Percentiles rank a stretch among this genome's conserved stretches.
Conservation (phyloP, 441 rosid species). For the Gossypium davidsonii region DNA sequence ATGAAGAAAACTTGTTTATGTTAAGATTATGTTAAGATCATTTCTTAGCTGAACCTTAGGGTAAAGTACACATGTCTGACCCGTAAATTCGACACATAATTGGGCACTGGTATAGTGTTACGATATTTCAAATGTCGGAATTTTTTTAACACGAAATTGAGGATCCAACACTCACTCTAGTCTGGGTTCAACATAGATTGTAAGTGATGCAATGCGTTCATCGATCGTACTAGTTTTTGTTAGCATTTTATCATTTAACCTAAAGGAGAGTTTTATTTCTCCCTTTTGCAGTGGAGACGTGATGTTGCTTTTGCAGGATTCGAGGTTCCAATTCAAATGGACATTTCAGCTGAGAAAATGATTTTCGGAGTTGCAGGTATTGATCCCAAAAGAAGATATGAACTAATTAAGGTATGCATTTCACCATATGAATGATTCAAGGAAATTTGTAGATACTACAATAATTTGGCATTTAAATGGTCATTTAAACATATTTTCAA, state of each 20-base stretch:
- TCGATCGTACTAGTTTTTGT: neutral
- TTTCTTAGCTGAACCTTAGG: neutral
- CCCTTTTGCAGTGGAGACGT: slow-evolving; percentile 67
- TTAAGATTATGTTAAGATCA: neutral
- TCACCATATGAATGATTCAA: neutral
- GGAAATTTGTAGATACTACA: neutral
- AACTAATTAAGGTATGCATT: slow-evolving; percentile 63
- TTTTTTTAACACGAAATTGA: neutral
- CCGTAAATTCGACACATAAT: neutral
- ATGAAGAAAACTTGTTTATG: neutral
- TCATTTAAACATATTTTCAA: neutral
- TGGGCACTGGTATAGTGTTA: neutral
- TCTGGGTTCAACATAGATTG: neutral
- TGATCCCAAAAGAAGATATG: slow-evolving; percentile 79
- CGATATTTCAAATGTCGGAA: neutral
- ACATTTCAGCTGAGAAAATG: slow-evolving; percentile 80
- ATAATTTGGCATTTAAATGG: neutral
- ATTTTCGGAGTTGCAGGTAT: slow-evolving; percentile 76
- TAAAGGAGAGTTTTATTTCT: neutral
- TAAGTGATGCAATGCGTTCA: neutral
- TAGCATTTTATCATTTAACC: neutral
- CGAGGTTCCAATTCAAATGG: slow-evolving; percentile 94
- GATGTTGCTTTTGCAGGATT: slow-evolving; percentile 96
- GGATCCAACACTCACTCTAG: neutral
- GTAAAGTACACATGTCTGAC: neutral